These are phyloP conservation scores for Thermothelomyces thermophilus DNA, from an alignment of 2,329 filamentous ascomycete species.

Conservation along the genomic window DNA sequence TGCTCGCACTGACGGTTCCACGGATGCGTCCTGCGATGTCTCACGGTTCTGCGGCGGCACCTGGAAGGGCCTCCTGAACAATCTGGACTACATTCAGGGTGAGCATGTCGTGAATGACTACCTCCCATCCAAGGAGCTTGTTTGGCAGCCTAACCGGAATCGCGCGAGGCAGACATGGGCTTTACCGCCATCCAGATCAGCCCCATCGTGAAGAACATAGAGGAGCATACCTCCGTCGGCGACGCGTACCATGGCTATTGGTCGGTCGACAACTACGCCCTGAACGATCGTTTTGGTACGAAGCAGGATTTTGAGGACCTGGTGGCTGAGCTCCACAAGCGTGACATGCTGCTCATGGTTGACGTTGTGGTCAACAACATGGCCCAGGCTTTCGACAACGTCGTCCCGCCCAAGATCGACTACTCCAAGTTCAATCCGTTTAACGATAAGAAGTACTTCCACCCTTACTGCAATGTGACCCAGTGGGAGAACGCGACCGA, in stretches of 20 bases:
- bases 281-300: slow-evolving; percentile 56
- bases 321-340: slow-evolving; percentile 35
- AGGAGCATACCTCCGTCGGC: slow-evolving; percentile 28
- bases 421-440: slow-evolving; percentile 37
- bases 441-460: slow-evolving; percentile 52
- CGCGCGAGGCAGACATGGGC: slow-evolving; percentile 38
- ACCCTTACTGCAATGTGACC: slow-evolving; percentile 49
- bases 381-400: slow-evolving; percentile 35
- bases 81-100: slow-evolving; percentile 56
- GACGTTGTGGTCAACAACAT: slow-evolving; percentile 50
- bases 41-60: slow-evolving; percentile 54
- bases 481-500: slow-evolving; percentile 47
- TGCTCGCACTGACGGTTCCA: slow-evolving; percentile 41
- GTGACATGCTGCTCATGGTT: slow-evolving; percentile 41
- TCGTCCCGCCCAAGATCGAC: slow-evolving; percentile 37
- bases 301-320: slow-evolving; percentile 52
- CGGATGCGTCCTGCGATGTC: slow-evolving; percentile 39
- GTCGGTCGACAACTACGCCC: slow-evolving; percentile 41
- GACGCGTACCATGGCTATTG: slow-evolving; percentile 50
- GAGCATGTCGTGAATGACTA: slow-evolving; percentile 1
- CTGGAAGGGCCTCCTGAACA: slow-evolving; percentile 50
- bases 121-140: background rate
- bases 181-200: slow-evolving; percentile 55
- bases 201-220: slow-evolving; percentile 43
- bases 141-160: background rate